Evolutionary conservation across 768 basidiomycete genomes (phyloP), one percentile per base, ranked within the genome.

Genomic region (Amylocystis lapponica): DNA sequence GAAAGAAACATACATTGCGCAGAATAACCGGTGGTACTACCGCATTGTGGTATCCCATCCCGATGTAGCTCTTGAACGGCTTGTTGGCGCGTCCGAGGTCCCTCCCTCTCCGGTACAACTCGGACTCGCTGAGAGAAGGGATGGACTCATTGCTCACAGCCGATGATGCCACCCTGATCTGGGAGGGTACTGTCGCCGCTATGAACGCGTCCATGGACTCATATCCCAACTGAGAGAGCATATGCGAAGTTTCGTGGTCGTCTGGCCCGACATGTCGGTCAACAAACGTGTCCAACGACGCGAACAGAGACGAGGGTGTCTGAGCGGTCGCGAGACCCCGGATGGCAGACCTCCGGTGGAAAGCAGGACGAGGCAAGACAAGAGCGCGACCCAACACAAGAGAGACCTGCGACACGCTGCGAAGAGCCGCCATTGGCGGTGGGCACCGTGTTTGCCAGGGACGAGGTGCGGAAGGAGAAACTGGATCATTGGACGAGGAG

Each of bases 41-140:
- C 3, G 93, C 91, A 52, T 83, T 83, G 59, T 94, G 89, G 65
- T 96, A 99, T 8, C 96, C 95, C 91, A 97, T 92, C 27, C 96
- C 96, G 58, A 98, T 99, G 64, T 92, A 98, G 58, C 83, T 94
- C 71, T 84, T 88, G 64, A 85, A 86, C 5, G 77, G 69, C 65
- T 83, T 78, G 66, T 99, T 98, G 60, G 77, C 71, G 13, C 59
- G 66, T n/a, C 81, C 93, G 9, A 98, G 67, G 52, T 75, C 75
- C 58, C 81, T 83, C 1, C 88, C 92, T 41, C 87, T 71, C 16
- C 69, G 65, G 42, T 83, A 69, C 31, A 99, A 72, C 66, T 98
- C 85, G 1, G 84, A 79, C 66, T 99, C 96, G 60, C 88, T 92
- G 47, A 90, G 70, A 2, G 83, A 72, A 4, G 79, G 74, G 39